Conservation (phyloP, 805 yeast genomes). For the Hemisphaericaspora nanyangensis region DNA sequence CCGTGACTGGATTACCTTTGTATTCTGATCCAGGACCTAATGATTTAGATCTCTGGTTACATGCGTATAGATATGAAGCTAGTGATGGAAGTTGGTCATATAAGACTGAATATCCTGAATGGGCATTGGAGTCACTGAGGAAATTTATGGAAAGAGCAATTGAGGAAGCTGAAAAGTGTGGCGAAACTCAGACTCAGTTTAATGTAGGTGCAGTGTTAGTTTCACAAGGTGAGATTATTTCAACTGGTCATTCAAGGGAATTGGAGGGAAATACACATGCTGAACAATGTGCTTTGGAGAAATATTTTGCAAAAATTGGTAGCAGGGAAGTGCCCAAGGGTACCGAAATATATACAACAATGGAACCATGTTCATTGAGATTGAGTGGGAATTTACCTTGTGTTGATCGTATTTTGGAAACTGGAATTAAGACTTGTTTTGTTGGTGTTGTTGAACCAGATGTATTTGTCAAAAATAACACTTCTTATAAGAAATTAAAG, state of each 20-base stretch:
- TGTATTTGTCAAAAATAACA: conserved; percentile 77
- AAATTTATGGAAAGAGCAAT: conserved; percentile 74
- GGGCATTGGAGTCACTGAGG: conserved; percentile 66
- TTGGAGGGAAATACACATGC: conserved; percentile 96
- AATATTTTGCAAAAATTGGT: conserved; percentile 47
- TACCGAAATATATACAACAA: conserved; percentile 83
- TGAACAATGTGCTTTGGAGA: conserved; percentile 88
- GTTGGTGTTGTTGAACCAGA: conserved; percentile 93
- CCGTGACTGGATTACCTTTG: conserved; percentile 61
- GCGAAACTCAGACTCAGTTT: conserved; percentile 78
- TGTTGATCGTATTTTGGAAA: conserved; percentile 65
- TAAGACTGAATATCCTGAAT: conserved; percentile 70
- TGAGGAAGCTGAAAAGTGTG: conserved; percentile 74
- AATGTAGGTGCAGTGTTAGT: conserved; percentile 92
- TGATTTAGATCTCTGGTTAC: conserved; percentile 86
- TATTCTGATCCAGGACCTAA: conserved; percentile 87
- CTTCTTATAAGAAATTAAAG: conserved; percentile 54
- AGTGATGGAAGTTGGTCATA: conserved; percentile 62
- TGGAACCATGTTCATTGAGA: conserved; percentile 94
- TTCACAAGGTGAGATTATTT: conserved; percentile 53
- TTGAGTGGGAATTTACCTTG: conserved; percentile 91
- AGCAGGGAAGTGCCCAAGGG: conserved; percentile 58
- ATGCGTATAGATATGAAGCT: conserved; percentile 78
- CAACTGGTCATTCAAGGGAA: conserved; percentile 87
- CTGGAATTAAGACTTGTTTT: conserved; percentile 65